Percentiles rank a stretch among this genome's conserved stretches.
phyloP scores from a whole-genome alignment of 2,329 filamentous ascomycete genomes.

The Botryotinia convoluta region DNA sequence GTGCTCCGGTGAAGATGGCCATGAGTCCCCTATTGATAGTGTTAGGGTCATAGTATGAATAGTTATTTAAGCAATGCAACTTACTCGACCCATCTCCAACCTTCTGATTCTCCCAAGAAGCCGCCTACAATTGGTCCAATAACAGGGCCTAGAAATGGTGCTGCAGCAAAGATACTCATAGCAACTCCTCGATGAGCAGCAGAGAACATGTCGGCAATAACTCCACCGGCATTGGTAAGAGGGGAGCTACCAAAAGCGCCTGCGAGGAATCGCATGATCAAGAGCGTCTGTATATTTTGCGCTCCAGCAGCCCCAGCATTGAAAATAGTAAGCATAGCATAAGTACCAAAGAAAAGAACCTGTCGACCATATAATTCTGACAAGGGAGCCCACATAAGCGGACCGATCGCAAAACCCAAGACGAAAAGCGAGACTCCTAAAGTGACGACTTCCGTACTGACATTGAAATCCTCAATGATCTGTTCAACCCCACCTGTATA shows the following conservation, averaged over 20 bases:
- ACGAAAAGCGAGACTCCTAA: slow-evolving; percentile 47
- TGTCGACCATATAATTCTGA: slow-evolving; percentile 58
- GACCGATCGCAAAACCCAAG: slow-evolving; percentile 45
- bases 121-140: slow-evolving; percentile 65
- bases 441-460: slow-evolving; percentile 41
- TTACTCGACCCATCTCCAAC: slow-evolving; percentile 72
- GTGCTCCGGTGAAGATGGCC: slow-evolving; percentile 62
- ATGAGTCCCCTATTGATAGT: slow-evolving; percentile 49
- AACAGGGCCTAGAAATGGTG: slow-evolving; percentile 64
- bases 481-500: slow-evolving; percentile 42
- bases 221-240: slow-evolving; percentile 60
- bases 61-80: not conserved
- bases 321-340: slow-evolving; percentile 58
- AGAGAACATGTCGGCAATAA: slow-evolving; percentile 59
- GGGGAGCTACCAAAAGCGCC: slow-evolving; percentile 61
- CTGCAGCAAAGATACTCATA: slow-evolving; percentile 60
- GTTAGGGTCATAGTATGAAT: not conserved
- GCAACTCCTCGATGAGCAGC: slow-evolving; percentile 53
- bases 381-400: slow-evolving; percentile 42
- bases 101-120: slow-evolving; percentile 60
- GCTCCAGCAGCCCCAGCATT: slow-evolving; percentile 58
- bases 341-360: slow-evolving; percentile 56
- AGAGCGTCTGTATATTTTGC: slow-evolving; percentile 55
- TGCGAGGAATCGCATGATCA: slow-evolving; percentile 67
- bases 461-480: slow-evolving; percentile 39